Base-by-base conservation (phyloP, 148 eudicot species). In the Vaccinium myrtillus region DNA sequence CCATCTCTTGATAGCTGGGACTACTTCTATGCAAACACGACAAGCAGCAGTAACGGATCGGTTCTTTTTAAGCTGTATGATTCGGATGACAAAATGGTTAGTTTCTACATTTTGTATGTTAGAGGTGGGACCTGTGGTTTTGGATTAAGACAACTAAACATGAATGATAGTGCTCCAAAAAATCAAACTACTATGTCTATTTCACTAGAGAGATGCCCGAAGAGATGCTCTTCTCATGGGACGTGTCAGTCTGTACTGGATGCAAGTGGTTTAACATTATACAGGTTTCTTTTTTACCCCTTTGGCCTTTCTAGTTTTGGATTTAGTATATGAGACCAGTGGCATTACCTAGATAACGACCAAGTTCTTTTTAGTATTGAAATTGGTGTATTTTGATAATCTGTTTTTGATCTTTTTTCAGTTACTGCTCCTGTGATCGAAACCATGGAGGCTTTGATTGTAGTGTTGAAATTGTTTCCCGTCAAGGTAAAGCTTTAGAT, bases 401-500 rank as follows among this genome's bases (percentile, higher is more conserved):
- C n/a, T 8, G 1, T 15, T 8, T 23, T n/a, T 2, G 6, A 48
- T 23, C 32, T 69, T 77, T 74, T 84, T 81, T 78, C 94, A 97
- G 99, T 87, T 97, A 86, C 85, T 97, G 99, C 86, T 74, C 84
- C 65, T 97, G 99, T 88, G 98, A 94, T 88, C 92, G 94, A 73
- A 87, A 91, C 48, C 96, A 93, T 86, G 99, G 99, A 86, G 98
- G 99, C 85, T 84, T 91, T 73, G 99, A 97, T 84, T 97, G 99
- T 89, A 93, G 98, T 85, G 80, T 93, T 84, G 93, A 95, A 85
- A 87, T 96, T 83, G 91, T 95, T 80, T 88, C 99, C 23, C 91
- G 84, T 82, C 89, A 80, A 88, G 99, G 99, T 97, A 90, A 77
- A 61, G 61, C 73, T 80, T 4, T 80, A n/a, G 73, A 58, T 25